Evolutionary conservation across 2,329 filamentous ascomycete species (phyloP).

Genomic region (Plenodomus biglobosus): DNA sequence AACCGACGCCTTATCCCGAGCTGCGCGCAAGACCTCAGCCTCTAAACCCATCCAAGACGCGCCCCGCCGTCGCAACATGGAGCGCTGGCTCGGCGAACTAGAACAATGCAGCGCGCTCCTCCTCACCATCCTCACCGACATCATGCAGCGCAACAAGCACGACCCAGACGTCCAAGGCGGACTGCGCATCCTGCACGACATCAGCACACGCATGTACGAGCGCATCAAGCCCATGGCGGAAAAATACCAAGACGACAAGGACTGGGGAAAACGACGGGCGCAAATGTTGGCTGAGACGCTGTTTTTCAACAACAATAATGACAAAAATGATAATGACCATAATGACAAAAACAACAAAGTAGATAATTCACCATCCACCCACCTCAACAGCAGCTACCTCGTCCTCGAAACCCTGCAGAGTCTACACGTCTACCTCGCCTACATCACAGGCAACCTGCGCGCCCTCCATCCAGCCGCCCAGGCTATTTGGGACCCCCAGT

Average conservation of each 20-base stretch:
- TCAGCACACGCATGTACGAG: background rate
- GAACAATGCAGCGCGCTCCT: slow-evolving; percentile 3
- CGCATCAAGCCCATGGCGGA: slow-evolving; percentile 7
- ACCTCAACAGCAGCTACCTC: background rate
- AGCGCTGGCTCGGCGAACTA: slow-evolving; percentile 6
- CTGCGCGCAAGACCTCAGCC: slow-evolving; percentile 1
- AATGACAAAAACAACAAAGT: too few relatives aligned
- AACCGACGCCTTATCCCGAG: slow-evolving; percentile 1
- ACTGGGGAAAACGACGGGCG: slow-evolving; percentile 2
- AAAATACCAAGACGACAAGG: slow-evolving; percentile 6
- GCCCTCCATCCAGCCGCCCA: background rate
- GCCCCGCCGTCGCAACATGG: slow-evolving; percentile 2
- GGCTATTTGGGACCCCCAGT: slow-evolving; percentile 2
- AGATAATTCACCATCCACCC: too few relatives aligned
- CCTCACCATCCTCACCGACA: background rate
- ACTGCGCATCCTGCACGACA: slow-evolving; percentile 3
- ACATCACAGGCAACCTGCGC: too few relatives aligned
- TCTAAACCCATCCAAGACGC: background rate
- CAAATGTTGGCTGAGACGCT: slow-evolving; percentile 3
- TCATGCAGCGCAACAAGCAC: slow-evolving; percentile 1
- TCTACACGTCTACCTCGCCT: too few relatives aligned
- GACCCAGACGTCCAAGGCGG: slow-evolving; percentile 6
- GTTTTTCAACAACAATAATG: slow-evolving; percentile 4
- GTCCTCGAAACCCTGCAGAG: too few relatives aligned
- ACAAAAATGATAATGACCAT: too few relatives aligned